Conservation (phyloP, 2,329 filamentous ascomycete genomes). For the Fusarium newnesense region DNA sequence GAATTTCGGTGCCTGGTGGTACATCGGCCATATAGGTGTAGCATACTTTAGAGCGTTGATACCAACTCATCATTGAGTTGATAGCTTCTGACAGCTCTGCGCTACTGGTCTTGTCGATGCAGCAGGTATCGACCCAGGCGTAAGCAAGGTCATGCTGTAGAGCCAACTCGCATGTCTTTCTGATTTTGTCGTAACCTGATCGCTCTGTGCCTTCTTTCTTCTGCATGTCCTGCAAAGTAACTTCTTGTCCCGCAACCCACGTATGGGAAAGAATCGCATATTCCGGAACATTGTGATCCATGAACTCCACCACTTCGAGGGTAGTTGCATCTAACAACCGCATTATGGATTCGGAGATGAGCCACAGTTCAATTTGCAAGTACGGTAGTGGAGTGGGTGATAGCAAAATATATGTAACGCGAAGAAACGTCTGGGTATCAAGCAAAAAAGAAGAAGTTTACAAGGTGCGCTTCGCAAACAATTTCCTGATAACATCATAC, state of each 20-base stretch:
- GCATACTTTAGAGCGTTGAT: not conserved
- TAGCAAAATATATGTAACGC: fast-evolving
- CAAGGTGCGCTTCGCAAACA: too few species aligned
- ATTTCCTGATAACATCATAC: too few species aligned
- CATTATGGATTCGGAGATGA: fast-evolving
- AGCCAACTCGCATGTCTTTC: not conserved
- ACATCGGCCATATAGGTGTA: not conserved
- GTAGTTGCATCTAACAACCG: not conserved
- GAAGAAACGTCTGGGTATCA: fast-evolving
- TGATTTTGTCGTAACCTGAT: not conserved
- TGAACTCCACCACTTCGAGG: not conserved
- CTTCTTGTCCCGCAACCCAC: not conserved
- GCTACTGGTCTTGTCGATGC: not conserved
- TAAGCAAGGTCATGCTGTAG: not conserved
- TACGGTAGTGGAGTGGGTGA: too few species aligned
- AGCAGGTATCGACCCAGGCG: not conserved
- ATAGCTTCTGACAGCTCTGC: not conserved
- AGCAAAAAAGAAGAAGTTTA: too few species aligned
- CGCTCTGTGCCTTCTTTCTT: fast-evolving
- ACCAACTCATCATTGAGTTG: not conserved
- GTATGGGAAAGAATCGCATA: not conserved
- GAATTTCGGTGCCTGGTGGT: not conserved
- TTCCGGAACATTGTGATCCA: not conserved
- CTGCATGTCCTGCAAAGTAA: fast-evolving
- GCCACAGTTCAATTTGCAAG: too few species aligned